These are phyloP conservation scores for Aspergillus affinis DNA, from an alignment of 495 filamentous ascomycete genomes.

Conservation along the genomic window DNA sequence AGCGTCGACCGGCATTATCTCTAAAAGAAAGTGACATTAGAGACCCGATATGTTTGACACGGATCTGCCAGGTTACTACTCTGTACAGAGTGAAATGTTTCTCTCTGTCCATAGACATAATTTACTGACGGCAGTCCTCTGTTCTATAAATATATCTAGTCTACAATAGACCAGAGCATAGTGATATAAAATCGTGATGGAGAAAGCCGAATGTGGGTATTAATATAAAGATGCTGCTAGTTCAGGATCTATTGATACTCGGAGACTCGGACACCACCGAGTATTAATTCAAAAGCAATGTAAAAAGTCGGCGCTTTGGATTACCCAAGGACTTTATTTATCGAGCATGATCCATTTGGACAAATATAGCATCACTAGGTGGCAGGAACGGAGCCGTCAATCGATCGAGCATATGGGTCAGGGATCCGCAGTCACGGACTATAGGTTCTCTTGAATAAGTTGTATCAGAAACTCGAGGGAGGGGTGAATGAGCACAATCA, in stretches of 20 bases:
- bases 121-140: no score
- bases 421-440: not conserved
- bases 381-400: not conserved
- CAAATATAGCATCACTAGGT: not conserved
- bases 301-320: not conserved
- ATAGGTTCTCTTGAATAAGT: not conserved
- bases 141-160: not conserved
- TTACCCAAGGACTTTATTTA: not conserved
- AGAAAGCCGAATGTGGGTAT: not conserved
- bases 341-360: not conserved
- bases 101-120: no score
- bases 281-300: not conserved
- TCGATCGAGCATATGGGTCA: not conserved
- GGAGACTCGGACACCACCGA: no score
- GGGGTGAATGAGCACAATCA: no score
- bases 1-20: no score
- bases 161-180: no score
- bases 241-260: not conserved
- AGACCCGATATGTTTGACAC: no score
- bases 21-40: no score
- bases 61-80: no score
- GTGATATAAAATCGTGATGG: no score
- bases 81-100: no score
- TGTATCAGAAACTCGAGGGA: not conserved
- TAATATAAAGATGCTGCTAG: not conserved